Evolutionary conservation across 2,329 filamentous ascomycete species (phyloP).

Genomic region (Penicillium sp.): DNA sequence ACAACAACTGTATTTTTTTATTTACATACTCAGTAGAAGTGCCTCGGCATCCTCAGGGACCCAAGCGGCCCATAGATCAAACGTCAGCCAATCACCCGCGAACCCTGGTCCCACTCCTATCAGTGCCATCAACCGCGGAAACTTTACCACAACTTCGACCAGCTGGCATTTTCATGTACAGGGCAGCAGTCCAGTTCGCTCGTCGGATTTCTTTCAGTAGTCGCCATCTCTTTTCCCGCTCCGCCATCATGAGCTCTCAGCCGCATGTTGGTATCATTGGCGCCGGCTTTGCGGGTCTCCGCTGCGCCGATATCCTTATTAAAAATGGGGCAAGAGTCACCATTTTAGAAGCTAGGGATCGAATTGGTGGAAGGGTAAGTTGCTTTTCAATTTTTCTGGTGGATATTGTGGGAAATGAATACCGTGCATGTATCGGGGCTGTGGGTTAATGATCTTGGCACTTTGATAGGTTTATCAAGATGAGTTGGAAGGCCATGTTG

Average conservation of each 20-base stretch:
- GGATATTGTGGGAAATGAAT: not conserved
- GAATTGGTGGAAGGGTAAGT: conserved; percentile 59
- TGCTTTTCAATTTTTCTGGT: not conserved
- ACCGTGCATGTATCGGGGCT: not conserved
- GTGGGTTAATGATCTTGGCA: not conserved
- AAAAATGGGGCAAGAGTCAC: conserved; percentile 59
- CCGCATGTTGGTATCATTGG: conserved; percentile 61
- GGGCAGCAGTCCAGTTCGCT: not conserved
- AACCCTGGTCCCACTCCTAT: conserved; percentile 9
- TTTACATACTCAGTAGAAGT: too few relatives aligned
- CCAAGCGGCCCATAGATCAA: conserved; percentile 2
- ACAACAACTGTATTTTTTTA: too few relatives aligned
- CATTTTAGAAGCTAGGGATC: conserved; percentile 60
- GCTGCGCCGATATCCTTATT: conserved; percentile 60
- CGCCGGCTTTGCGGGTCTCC: conserved; percentile 60
- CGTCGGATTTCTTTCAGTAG: not conserved
- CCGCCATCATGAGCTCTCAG: conserved; percentile 34
- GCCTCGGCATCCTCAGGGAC: not conserved
- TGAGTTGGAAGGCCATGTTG: conserved; percentile 48
- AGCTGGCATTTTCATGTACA: conserved; percentile 3
- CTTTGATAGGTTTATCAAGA: conserved; percentile 51
- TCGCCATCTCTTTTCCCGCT: not conserved
- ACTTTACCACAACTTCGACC: not conserved
- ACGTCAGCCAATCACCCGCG: conserved; percentile 20
- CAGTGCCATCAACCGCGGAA: conserved; percentile 4